A percentile compares a stretch with the other conserved stretches of the same genome.
phyloP scores from a whole-genome alignment of 805 yeast genomes.

The Candida golubevii region DNA sequence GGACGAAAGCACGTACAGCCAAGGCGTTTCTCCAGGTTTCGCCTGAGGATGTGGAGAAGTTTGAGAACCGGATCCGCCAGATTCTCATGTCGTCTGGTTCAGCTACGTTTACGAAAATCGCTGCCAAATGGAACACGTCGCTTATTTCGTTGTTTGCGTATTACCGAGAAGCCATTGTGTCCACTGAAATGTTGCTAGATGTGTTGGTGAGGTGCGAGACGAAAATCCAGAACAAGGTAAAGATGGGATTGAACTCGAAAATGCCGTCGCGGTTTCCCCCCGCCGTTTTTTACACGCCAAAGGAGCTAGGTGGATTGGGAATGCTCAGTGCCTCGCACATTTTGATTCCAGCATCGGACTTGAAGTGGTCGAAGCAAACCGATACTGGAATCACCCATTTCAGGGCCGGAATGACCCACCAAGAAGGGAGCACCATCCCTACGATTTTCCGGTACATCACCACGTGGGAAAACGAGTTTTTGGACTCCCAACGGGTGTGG shows the following conservation, averaged over 20 bases:
- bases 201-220: constrained; percentile 87
- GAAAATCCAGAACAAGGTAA: constrained; percentile 87
- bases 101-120: constrained; percentile 89
- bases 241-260: constrained; percentile 91
- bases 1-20: constrained; percentile 81
- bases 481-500: constrained; percentile 96
- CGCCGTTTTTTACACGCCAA: constrained; percentile 96
- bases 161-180: constrained; percentile 86
- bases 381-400: constrained; percentile 93
- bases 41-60: constrained; percentile 70
- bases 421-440: constrained; percentile 79
- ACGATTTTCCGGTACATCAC: constrained; percentile 89
- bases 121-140: constrained; percentile 94
- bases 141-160: constrained; percentile 81
- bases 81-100: constrained; percentile 94
- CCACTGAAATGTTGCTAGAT: constrained; percentile 76
- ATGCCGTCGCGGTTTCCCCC: constrained; percentile 99
- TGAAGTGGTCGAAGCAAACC: constrained; percentile 88
- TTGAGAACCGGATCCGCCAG: constrained; percentile 81
- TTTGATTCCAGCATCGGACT: constrained; percentile 87
- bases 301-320: constrained; percentile 95
- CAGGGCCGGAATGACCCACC: constrained; percentile 86
- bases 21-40: constrained; percentile 83
- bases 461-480: constrained; percentile 94
- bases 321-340: constrained; percentile 97